These are phyloP conservation scores for Pluteus cervinus DNA, from an alignment of 768 basidiomycete species.

Conservation along the genomic window DNA sequence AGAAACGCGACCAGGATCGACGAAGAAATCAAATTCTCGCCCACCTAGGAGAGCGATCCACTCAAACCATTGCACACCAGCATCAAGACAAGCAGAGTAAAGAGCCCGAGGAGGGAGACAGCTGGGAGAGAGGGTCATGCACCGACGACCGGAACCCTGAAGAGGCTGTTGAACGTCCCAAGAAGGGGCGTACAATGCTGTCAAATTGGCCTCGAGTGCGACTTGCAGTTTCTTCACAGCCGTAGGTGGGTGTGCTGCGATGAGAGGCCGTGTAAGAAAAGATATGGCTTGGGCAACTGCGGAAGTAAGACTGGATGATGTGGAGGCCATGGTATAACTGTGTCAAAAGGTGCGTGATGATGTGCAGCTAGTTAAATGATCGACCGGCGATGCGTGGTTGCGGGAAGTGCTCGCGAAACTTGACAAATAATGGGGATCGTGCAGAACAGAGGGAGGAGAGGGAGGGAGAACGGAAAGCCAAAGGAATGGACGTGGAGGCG, in stretches of 20 bases:
- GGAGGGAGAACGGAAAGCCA: conserved; percentile 19
- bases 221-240: conserved; percentile 66
- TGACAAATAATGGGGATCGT: too few species aligned
- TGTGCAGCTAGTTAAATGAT: conserved; percentile 23
- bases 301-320: conserved; percentile 50
- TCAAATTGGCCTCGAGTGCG: conserved; percentile 69
- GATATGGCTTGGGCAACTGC: conserved; percentile 70
- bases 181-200: conserved; percentile 57
- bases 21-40: conserved; percentile 70
- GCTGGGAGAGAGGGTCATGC: conserved; percentile 64
- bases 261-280: conserved; percentile 66
- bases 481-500: conserved; percentile 9
- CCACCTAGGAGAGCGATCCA: conserved; percentile 71
- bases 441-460: conserved; percentile 31
- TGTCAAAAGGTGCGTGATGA: conserved; percentile 12
- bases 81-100: conserved; percentile 62
- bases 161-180: conserved; percentile 64
- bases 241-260: conserved; percentile 47
- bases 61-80: conserved; percentile 74
- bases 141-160: conserved; percentile 66
- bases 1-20: conserved; percentile 76
- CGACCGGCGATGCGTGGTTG: conserved; percentile 70
- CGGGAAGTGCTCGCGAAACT: too few species aligned
- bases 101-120: conserved; percentile 67
- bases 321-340: conserved; percentile 30